Percentiles rank a stretch among this genome's conserved stretches.
Evolutionary conservation across 169 alveolate species (phyloP).

Genomic region (Plasmodium berghei): DNA sequence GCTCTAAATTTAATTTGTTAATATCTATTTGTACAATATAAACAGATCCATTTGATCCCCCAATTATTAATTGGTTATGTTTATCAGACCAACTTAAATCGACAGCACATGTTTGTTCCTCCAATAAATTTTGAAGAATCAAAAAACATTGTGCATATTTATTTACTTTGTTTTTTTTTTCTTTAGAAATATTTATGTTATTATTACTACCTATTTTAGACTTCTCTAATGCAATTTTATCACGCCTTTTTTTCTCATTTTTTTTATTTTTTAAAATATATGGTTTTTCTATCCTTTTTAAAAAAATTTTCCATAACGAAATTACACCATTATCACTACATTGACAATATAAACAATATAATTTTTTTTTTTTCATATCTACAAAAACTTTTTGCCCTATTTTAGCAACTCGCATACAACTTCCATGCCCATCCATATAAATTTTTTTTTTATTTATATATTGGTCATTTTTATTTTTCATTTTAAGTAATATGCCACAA

Average conservation of each 20-base stretch:
- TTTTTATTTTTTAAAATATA: neutral
- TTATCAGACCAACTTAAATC: constrained; percentile 62
- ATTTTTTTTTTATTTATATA: constrained; percentile 22
- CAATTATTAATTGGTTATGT: constrained; percentile 54
- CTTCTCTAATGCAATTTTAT: neutral
- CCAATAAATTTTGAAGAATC: constrained; percentile 47
- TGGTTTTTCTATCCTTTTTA: constrained; percentile 24
- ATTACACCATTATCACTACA: constrained; percentile 73
- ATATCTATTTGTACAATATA: constrained; percentile 40
- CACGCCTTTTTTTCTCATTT: neutral
- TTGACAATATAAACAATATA: constrained; percentile 72
- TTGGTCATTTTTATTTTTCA: constrained; percentile 5
- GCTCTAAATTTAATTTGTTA: constrained; percentile 15
- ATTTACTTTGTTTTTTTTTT: constrained; percentile 42
- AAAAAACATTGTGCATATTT: constrained; percentile 69
- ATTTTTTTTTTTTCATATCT: constrained; percentile 27
- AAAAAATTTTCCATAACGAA: constrained; percentile 47
- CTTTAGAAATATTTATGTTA: neutral
- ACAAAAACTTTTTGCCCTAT: constrained; percentile 48
- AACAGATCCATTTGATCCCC: constrained; percentile 72
- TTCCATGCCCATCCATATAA: constrained; percentile 65
- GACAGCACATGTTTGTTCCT: constrained; percentile 73
- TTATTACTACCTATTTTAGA: neutral
- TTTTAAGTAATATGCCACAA: constrained; percentile 44
- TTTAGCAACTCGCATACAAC: constrained; percentile 65